Percentiles rank a stretch among this genome's conserved stretches.
These are phyloP conservation scores for Galerina marginata DNA, from an alignment of 768 basidiomycete species.

Conservation along the genomic window DNA sequence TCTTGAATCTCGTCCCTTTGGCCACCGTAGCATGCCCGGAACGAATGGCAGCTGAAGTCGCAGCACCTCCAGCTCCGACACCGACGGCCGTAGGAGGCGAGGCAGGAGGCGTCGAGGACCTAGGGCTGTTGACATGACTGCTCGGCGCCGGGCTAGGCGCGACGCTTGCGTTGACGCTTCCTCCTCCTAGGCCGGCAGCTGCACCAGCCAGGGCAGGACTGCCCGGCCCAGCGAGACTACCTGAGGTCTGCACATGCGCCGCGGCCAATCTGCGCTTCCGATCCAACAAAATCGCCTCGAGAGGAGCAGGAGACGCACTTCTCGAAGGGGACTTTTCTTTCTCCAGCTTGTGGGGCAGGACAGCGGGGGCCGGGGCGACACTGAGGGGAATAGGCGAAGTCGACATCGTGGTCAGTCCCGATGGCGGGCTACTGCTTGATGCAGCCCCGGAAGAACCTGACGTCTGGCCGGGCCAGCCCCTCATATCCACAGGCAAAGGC, in stretches of 20 bases:
- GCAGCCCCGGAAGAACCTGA: background rate
- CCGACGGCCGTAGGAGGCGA: background rate
- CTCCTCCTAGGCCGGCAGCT: background rate
- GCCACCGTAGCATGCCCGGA: conserved; percentile 15
- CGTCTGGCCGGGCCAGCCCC: too few species aligned
- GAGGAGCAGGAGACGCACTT: conserved; percentile 51
- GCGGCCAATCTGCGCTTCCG: conserved; percentile 59
- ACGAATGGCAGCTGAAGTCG: background rate
- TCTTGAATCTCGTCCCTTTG: conserved; percentile 74
- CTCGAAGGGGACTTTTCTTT: conserved; percentile 10
- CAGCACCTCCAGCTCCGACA: conserved; percentile 4
- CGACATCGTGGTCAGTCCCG: background rate
- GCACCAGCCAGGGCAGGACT: background rate
- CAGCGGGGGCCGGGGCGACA: background rate
- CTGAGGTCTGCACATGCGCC: conserved; percentile 3
- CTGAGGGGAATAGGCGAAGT: background rate
- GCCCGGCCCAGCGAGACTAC: background rate
- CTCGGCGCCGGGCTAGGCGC: conserved; percentile 15
- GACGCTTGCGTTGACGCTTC: background rate
- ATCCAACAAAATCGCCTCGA: conserved; percentile 72
- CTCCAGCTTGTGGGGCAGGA: background rate
- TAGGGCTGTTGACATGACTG: background rate
- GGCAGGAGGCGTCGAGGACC: background rate
- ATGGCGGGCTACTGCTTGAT: background rate
- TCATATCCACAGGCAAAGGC: background rate